Conservation (phyloP, 2,329 filamentous ascomycete genomes). For the Phyllosticta citribraziliensis region DNA sequence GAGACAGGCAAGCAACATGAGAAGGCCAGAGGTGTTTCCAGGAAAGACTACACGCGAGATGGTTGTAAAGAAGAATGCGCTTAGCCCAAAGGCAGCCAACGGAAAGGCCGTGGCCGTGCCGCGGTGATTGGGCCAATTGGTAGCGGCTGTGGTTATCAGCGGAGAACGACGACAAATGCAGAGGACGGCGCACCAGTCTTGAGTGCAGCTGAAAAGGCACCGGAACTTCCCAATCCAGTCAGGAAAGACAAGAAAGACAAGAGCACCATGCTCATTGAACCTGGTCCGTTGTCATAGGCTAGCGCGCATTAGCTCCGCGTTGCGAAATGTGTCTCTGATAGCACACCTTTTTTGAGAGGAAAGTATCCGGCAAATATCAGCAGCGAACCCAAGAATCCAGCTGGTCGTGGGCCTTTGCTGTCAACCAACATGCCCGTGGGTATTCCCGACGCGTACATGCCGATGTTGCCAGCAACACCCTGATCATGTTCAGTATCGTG, state of each 20-base stretch:
- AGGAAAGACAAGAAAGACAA: constrained; percentile 80
- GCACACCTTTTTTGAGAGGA: constrained; percentile 56
- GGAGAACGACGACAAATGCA: background rate
- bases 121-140: constrained; percentile 85
- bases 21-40: constrained; percentile 70
- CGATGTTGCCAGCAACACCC: constrained; percentile 68
- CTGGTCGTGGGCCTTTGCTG: constrained; percentile 65
- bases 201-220: constrained; percentile 79
- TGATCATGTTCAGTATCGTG: constrained; percentile 23
- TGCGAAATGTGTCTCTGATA: background rate
- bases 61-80: constrained; percentile 90
- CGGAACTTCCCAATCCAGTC: constrained; percentile 80
- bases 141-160: constrained; percentile 49
- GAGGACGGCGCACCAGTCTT: constrained; percentile 49
- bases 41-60: constrained; percentile 69
- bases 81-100: constrained; percentile 83
- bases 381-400: constrained; percentile 64
- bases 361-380: constrained; percentile 74
- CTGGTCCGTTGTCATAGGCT: constrained; percentile 63
- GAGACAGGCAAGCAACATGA: constrained; percentile 69
- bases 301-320: constrained; percentile 22
- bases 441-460: constrained; percentile 88
- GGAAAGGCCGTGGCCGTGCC: constrained; percentile 93
- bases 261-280: constrained; percentile 43
- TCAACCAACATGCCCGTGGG: constrained; percentile 85